Evolutionary conservation across 1,284 basidiomycete genomes (phyloP).

Genomic region (Abortiporus biennis): DNA sequence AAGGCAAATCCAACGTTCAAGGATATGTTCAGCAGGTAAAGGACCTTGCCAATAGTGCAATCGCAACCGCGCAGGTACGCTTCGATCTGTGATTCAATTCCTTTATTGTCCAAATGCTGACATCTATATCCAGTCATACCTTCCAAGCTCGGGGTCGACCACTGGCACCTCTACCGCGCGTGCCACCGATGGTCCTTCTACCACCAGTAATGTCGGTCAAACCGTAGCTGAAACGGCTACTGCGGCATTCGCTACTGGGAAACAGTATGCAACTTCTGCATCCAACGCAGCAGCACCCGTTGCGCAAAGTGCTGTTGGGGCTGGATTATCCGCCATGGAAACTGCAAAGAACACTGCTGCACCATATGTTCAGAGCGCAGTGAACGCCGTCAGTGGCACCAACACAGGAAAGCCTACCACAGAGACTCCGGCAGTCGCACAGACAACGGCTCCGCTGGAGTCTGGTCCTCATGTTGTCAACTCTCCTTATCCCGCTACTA

Average conservation of each 20-base stretch:
- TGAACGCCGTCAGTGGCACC: conserved; percentile 17
- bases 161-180: conserved; percentile 13
- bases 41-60: conserved; percentile 34
- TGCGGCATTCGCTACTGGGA: conserved; percentile 20
- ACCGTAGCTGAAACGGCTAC: conserved; percentile 19
- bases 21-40: conserved; percentile 51
- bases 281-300: conserved; percentile 3
- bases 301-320: conserved; percentile 1
- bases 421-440: conserved; percentile 28
- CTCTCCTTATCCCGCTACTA: conserved; percentile 28
- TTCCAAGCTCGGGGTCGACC: conserved; percentile 12
- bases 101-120: neutral
- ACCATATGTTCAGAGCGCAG: conserved; percentile 25
- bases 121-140: conserved; percentile 18
- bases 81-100: neutral
- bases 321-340: conserved; percentile 24
- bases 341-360: conserved; percentile 35
- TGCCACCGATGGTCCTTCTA: too few species aligned
- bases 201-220: neutral
- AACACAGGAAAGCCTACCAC: conserved; percentile 12
- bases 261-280: conserved; percentile 18
- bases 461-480: conserved; percentile 32
- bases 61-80: conserved; percentile 48
- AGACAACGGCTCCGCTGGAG: conserved; percentile 36
- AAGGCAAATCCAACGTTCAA: conserved; percentile 47